Percentiles rank a stretch among this genome's conserved stretches.
Evolutionary conservation across 2,329 filamentous ascomycete genomes (phyloP).

Genomic region (Colletotrichum filicis): DNA sequence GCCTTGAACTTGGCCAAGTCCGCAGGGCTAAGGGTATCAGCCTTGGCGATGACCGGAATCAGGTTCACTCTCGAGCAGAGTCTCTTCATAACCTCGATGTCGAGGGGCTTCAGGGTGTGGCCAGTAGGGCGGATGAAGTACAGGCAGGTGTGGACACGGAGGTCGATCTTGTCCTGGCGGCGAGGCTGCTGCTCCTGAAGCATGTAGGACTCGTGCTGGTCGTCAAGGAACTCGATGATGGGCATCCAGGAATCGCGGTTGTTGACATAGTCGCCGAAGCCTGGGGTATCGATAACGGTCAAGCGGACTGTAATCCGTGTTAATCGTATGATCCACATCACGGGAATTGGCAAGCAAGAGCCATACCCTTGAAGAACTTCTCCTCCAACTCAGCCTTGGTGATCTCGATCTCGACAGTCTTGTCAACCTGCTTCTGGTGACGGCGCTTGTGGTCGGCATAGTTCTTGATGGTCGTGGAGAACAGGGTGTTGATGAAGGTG

Average conservation of each 20-base stretch:
- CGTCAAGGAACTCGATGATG: slow-evolving; percentile 99
- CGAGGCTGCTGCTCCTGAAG: slow-evolving; percentile 99
- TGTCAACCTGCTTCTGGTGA: slow-evolving; percentile 99
- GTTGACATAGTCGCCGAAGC: slow-evolving; percentile 99
- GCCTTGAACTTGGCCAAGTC: slow-evolving; percentile 96
- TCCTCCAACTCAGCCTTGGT: slow-evolving; percentile 99
- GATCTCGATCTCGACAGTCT: slow-evolving; percentile 99
- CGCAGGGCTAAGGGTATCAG: slow-evolving; percentile 92
- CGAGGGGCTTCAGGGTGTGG: slow-evolving; percentile 97
- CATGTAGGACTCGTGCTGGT: slow-evolving; percentile 99
- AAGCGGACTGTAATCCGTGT: slow-evolving; percentile 78
- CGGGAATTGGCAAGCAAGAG: background rate
- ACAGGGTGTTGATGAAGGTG: slow-evolving; percentile 99
- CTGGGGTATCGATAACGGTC: slow-evolving; percentile 98
- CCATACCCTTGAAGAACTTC: slow-evolving; percentile 99
- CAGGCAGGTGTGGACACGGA: slow-evolving; percentile 96
- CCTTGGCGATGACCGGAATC: slow-evolving; percentile 98
- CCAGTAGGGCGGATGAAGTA: slow-evolving; percentile 99
- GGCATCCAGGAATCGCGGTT: slow-evolving; percentile 99
- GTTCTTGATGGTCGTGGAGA: slow-evolving; percentile 99
- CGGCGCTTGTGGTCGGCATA: slow-evolving; percentile 99
- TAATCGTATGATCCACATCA: slow-evolving; percentile 22
- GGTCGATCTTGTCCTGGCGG: slow-evolving; percentile 98
- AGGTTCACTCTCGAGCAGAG: slow-evolving; percentile 97
- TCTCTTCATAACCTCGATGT: slow-evolving; percentile 99